A percentile compares a stretch with the other conserved stretches of the same genome.
Evolutionary conservation across 768 basidiomycete genomes (phyloP).

Genomic region (Rhodosporidiobolus sp.): DNA sequence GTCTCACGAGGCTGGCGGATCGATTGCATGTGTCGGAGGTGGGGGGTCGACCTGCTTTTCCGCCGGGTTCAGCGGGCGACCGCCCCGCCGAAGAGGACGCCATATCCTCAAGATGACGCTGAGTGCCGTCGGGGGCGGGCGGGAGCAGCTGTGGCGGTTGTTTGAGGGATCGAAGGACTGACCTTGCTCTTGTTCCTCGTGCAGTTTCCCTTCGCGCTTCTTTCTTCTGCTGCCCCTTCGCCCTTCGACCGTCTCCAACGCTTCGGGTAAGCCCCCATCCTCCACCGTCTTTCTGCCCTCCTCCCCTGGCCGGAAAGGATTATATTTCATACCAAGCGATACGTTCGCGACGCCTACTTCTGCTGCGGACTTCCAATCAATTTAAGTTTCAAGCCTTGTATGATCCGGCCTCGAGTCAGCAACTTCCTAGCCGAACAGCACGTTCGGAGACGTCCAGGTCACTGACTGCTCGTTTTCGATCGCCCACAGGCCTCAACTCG

Average conservation of each 20-base stretch:
- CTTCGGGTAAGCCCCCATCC: too few species aligned
- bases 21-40: constrained; percentile 32
- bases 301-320: neutral
- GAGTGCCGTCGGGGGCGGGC: too few species aligned
- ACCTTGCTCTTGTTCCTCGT: neutral
- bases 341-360: constrained; percentile 8
- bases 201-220: neutral
- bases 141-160: neutral
- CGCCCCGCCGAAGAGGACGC: constrained; percentile 3
- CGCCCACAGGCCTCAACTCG: too few species aligned
- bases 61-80: neutral
- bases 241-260: too few species aligned
- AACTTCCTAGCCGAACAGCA: too few species aligned
- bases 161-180: too few species aligned
- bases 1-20: neutral
- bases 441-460: too few species aligned
- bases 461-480: too few species aligned
- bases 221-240: neutral
- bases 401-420: constrained; percentile 1
- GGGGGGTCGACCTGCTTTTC: neutral
- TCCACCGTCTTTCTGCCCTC: neutral
- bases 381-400: constrained; percentile 32
- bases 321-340: constrained; percentile 1
- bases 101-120: neutral
- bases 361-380: constrained; percentile 8